A percentile compares a stretch with the other conserved stretches of the same genome.
phyloP scores from a whole-genome alignment of 73 alveolate genomes.

The Uronychia binucleata region DNA sequence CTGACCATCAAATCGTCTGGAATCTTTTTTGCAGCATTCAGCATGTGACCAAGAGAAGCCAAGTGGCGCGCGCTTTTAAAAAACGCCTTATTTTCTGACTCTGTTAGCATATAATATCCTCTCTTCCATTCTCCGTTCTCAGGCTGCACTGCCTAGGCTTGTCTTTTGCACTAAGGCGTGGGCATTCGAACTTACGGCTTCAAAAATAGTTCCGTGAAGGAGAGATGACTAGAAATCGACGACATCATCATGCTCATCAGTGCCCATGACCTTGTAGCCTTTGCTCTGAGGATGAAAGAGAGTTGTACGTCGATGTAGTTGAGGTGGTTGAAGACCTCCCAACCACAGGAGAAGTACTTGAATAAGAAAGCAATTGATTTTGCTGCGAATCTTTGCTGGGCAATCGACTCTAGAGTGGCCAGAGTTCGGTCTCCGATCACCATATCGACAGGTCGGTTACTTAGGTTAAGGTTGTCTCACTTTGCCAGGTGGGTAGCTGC shows the following conservation, averaged over 20 bases:
- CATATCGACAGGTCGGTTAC: conserved; percentile 39
- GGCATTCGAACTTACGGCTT: not conserved
- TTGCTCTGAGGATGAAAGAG: conserved; percentile 22
- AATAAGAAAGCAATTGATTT: conserved; percentile 22
- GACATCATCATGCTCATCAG: conserved; percentile 77
- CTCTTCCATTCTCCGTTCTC: not conserved
- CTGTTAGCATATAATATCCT: not conserved
- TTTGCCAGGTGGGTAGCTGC: conserved; percentile 79
- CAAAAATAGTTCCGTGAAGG: not conserved
- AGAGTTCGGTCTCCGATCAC: conserved; percentile 85
- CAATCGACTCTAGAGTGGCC: conserved; percentile 28
- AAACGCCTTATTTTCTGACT: not conserved
- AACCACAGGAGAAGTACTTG: conserved; percentile 34
- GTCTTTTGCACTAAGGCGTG: not conserved
- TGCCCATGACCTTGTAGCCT: conserved; percentile 66
- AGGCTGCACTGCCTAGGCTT: not conserved
- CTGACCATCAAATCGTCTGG: no score
- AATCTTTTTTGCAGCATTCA: no score
- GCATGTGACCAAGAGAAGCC: not conserved
- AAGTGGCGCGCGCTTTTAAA: not conserved
- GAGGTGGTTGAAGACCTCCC: conserved; percentile 45
- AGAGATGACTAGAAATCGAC: conserved; percentile 21
- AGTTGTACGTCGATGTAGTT: conserved; percentile 25
- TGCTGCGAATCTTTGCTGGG: conserved; percentile 46
- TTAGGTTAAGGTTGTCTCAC: conserved; percentile 31